phyloP scores from a whole-genome alignment of 2,329 filamentous ascomycete species.

The Penicillium rolfsii region DNA sequence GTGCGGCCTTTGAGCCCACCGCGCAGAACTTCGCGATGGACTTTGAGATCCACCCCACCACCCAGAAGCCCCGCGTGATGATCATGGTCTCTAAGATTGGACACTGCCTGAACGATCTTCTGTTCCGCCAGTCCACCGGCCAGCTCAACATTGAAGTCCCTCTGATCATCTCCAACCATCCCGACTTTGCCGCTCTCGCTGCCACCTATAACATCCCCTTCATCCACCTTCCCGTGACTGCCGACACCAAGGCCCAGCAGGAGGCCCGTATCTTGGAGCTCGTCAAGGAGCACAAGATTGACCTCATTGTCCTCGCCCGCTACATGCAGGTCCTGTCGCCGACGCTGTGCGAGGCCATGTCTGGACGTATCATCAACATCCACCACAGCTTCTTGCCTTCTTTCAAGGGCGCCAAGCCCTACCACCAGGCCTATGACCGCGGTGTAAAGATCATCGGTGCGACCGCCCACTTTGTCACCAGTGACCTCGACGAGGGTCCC shows the following conservation, averaged over 20 bases:
- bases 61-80: slow-evolving; percentile 73
- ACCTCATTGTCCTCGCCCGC: slow-evolving; percentile 77
- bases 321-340: slow-evolving; percentile 89
- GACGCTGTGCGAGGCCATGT: slow-evolving; percentile 74
- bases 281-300: slow-evolving; percentile 68
- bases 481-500: slow-evolving; percentile 81
- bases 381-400: slow-evolving; percentile 84
- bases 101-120: slow-evolving; percentile 80
- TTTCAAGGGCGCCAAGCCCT: slow-evolving; percentile 87
- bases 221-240: slow-evolving; percentile 77
- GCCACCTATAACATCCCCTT: slow-evolving; percentile 76
- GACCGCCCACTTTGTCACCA: slow-evolving; percentile 83
- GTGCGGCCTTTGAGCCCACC: slow-evolving; percentile 61
- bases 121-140: slow-evolving; percentile 75
- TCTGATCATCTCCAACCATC: slow-evolving; percentile 80
- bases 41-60: slow-evolving; percentile 70
- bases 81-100: slow-evolving; percentile 92
- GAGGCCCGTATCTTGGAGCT: slow-evolving; percentile 72
- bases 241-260: slow-evolving; percentile 75
- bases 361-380: slow-evolving; percentile 87
- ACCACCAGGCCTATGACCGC: slow-evolving; percentile 83
- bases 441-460: slow-evolving; percentile 89
- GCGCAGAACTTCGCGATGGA: slow-evolving; percentile 68
- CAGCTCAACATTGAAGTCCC: slow-evolving; percentile 77
- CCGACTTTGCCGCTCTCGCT: slow-evolving; percentile 70